Conservation (phyloP, 768 basidiomycete species). For the Boletus rubescentipes region DNA sequence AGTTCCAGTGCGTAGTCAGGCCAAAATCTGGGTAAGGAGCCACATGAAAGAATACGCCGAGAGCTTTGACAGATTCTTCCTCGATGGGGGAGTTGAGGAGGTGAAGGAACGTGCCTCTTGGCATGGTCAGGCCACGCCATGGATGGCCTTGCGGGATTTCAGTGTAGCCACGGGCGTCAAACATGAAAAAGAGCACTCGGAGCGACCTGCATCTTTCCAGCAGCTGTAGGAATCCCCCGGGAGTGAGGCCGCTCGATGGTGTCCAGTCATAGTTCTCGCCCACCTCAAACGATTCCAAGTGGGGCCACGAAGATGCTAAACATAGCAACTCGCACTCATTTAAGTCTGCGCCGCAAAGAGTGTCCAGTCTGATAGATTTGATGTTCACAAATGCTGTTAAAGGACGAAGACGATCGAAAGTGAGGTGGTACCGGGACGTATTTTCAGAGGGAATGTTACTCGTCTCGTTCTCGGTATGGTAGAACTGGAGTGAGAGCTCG, state of each 20-base stretch:
- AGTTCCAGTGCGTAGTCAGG: neutral
- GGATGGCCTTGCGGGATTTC: conserved; percentile 5
- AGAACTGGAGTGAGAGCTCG: neutral
- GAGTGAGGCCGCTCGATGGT: conserved; percentile 3
- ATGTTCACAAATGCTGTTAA: conserved; percentile 8
- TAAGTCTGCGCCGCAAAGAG: neutral
- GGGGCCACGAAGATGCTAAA: conserved; percentile 17
- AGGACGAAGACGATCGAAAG: neutral
- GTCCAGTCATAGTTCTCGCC: conserved; percentile 2
- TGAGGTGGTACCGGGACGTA: neutral
- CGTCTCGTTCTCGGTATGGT: neutral
- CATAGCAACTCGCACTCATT: conserved; percentile 3
- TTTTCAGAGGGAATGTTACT: neutral
- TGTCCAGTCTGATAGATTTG: neutral
- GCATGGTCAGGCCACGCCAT: conserved; percentile 8
- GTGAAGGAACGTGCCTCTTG: neutral
- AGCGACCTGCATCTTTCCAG: conserved; percentile 14
- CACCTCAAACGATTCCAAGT: neutral
- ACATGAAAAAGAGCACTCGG: neutral
- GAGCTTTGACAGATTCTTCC: conserved; percentile 4
- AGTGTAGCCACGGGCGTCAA: conserved; percentile 9
- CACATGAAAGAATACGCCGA: conserved; percentile 10
- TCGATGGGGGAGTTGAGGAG: conserved; percentile 3
- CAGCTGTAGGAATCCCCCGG: conserved; percentile 4
- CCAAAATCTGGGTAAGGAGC: conserved; percentile 1